These are phyloP conservation scores for Ganoderma meredithae DNA, from an alignment of 1,284 basidiomycete species.

Conservation along the genomic window DNA sequence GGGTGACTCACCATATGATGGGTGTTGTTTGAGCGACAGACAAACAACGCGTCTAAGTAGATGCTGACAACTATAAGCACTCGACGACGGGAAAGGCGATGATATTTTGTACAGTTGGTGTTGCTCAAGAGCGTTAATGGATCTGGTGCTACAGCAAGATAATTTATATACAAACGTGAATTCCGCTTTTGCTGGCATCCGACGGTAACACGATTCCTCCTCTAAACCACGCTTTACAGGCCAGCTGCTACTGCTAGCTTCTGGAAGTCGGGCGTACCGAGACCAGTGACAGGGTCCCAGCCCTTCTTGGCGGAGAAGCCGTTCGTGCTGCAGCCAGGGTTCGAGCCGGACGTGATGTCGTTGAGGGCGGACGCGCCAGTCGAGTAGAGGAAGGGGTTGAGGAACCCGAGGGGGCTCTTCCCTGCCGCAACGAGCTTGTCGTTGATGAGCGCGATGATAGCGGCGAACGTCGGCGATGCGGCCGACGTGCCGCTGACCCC, in stretches of 20 bases:
- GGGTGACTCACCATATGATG: no score
- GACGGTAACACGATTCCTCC: no score
- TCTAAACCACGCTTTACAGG: conserved; percentile 7
- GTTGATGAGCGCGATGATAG: conserved; percentile 62
- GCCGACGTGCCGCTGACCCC: conserved; percentile 58
- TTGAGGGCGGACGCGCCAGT: conserved; percentile 44
- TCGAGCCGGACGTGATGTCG: conserved; percentile 48
- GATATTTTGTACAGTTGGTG: no score
- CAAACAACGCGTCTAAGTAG: no score
- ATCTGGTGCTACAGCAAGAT: neutral
- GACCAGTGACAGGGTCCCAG: conserved; percentile 46
- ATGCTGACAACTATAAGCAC: no score
- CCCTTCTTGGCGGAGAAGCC: conserved; percentile 47
- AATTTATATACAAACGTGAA: neutral
- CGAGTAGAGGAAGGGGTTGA: conserved; percentile 55
- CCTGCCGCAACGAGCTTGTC: conserved; percentile 54
- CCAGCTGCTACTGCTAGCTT: conserved; percentile 27
- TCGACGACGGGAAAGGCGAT: no score
- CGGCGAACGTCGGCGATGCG: conserved; percentile 60
- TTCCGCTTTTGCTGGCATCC: no score
- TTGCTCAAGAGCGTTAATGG: no score
- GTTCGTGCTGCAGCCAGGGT: conserved; percentile 44
- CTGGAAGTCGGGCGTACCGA: conserved; percentile 43
- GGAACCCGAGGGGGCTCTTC: conserved; percentile 53
- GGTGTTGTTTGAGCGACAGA: no score